Conservation (phyloP, 2,329 filamentous ascomycete genomes). For the Colletotrichum chlorophyti region DNA sequence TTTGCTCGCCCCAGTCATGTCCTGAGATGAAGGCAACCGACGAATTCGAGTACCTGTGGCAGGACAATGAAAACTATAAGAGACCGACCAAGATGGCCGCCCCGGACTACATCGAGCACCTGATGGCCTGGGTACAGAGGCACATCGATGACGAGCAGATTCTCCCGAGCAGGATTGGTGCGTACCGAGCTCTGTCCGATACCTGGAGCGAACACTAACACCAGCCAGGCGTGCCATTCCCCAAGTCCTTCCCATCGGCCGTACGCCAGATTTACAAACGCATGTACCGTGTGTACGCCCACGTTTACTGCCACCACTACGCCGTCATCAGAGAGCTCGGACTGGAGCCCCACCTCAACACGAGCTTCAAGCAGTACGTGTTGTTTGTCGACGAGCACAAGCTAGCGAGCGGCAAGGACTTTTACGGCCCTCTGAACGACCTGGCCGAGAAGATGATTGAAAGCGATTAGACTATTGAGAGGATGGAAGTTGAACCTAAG, state of each 20-base stretch:
- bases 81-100: slow-evolving; percentile 97
- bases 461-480: slow-evolving; percentile 72
- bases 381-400: slow-evolving; percentile 97
- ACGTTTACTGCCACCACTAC: slow-evolving; percentile 99
- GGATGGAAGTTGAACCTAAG: not conserved
- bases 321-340: slow-evolving; percentile 94
- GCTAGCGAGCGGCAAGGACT: slow-evolving; percentile 91
- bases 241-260: slow-evolving; percentile 86
- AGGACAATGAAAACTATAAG: slow-evolving; percentile 93
- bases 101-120: slow-evolving; percentile 95
- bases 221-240: slow-evolving; percentile 81
- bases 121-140: slow-evolving; percentile 96
- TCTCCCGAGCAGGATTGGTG: slow-evolving; percentile 92
- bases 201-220: slow-evolving; percentile 20
- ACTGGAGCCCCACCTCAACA: slow-evolving; percentile 96
- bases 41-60: slow-evolving; percentile 99
- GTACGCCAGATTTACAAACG: slow-evolving; percentile 98
- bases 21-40: slow-evolving; percentile 99
- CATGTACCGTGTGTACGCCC: slow-evolving; percentile 97
- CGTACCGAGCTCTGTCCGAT: slow-evolving; percentile 30
- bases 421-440: slow-evolving; percentile 94
- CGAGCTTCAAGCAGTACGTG: slow-evolving; percentile 99
- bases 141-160: slow-evolving; percentile 96
- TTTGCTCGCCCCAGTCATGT: slow-evolving; percentile 96
- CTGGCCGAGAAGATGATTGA: slow-evolving; percentile 97